phyloP scores from a whole-genome alignment of 768 basidiomycete genomes.

The Dendrothele bispora region DNA sequence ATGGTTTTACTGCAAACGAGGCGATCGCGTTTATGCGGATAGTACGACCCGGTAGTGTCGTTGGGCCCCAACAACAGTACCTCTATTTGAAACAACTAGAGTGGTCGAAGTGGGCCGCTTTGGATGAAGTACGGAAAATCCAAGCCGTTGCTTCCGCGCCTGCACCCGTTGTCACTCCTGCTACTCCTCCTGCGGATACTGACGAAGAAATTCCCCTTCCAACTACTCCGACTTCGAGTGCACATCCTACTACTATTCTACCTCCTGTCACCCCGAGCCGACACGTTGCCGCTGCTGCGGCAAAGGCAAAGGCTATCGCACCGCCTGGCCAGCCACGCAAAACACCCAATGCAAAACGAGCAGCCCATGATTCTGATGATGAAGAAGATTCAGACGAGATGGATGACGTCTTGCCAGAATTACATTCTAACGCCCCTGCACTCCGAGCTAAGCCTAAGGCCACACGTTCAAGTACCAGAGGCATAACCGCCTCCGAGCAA shows the following conservation, averaged over 20 bases:
- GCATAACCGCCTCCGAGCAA: constrained; percentile 64
- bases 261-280: constrained; percentile 83
- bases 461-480: constrained; percentile 26
- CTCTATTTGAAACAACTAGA: constrained; percentile 93
- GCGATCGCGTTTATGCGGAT: constrained; percentile 99
- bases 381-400: constrained; percentile 54
- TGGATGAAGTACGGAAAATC: constrained; percentile 69
- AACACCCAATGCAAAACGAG: constrained; percentile 78
- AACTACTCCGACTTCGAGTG: constrained; percentile 39
- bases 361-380: constrained; percentile 59
- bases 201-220: constrained; percentile 58
- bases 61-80: constrained; percentile 92
- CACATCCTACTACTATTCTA: constrained; percentile 33
- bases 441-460: constrained; percentile 26
- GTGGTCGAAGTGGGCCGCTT: constrained; percentile 92
- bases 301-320: constrained; percentile 67
- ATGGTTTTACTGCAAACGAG: constrained; percentile 93
- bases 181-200: constrained; percentile 73
- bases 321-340: constrained; percentile 87
- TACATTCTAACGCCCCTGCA: constrained; percentile 47
- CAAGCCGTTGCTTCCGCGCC: constrained; percentile 33
- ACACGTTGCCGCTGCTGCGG: constrained; percentile 68
- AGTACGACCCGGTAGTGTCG: constrained; percentile 90
- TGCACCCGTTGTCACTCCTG: constrained; percentile 31
- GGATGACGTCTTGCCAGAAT: constrained; percentile 63